Conservation (phyloP, 176 grass and related monocot species). For the Tillandsia fasciculata region DNA sequence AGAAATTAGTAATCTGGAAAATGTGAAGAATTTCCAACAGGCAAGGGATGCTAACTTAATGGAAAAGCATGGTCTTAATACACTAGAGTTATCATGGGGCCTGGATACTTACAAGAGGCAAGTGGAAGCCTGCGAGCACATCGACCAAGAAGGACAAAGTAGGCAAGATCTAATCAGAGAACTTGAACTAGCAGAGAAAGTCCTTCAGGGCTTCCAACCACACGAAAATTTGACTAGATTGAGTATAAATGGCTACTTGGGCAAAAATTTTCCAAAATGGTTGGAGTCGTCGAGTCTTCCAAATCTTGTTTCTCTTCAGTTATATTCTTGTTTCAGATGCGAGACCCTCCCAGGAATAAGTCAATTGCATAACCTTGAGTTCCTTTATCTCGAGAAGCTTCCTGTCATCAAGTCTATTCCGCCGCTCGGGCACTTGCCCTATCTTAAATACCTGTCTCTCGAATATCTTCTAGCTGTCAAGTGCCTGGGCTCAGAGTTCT, state of each 20-base stretch:
- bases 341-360: too few relatives aligned
- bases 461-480: not conserved
- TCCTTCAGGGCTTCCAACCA: not conserved
- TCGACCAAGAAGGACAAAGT: not conserved
- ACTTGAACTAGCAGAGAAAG: not conserved
- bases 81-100: not conserved
- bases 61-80: not conserved
- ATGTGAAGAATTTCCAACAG: too few relatives aligned
- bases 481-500: not conserved
- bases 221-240: not conserved
- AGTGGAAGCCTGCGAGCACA: not conserved
- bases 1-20: too few relatives aligned
- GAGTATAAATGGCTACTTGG: not conserved
- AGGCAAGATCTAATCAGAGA: not conserved
- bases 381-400: too few relatives aligned
- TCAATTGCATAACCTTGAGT: too few relatives aligned
- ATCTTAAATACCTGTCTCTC: not conserved
- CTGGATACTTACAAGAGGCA: not conserved
- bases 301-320: not conserved
- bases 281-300: not conserved
- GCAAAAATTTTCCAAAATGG: not conserved
- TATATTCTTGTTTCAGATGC: not conserved
- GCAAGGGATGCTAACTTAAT: too few relatives aligned
- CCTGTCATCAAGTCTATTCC: too few relatives aligned
- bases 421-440: not conserved